phyloP scores from a whole-genome alignment of 1,284 basidiomycete species.

The Inonotus obliquus region DNA sequence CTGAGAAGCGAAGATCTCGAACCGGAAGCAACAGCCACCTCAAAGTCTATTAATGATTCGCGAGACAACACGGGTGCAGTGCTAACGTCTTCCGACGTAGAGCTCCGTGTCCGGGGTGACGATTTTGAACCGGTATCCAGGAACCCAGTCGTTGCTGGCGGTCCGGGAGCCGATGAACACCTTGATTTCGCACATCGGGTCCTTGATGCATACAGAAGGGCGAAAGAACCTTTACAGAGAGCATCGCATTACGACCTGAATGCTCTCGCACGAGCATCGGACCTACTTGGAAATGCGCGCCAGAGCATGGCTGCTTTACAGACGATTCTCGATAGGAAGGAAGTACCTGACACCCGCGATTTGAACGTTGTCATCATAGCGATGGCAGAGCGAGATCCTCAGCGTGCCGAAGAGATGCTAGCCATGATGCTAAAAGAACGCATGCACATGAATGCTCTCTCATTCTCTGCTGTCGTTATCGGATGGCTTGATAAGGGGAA shows the following conservation, averaged over 20 bases:
- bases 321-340: constrained; percentile 40
- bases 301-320: constrained; percentile 47
- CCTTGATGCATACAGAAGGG: constrained; percentile 37
- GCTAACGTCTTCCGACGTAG: neutral
- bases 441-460: constrained; percentile 45
- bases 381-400: constrained; percentile 46
- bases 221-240: constrained; percentile 41
- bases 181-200: constrained; percentile 41
- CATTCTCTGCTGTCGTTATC: constrained; percentile 58
- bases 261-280: constrained; percentile 55
- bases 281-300: constrained; percentile 46
- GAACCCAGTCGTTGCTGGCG: constrained; percentile 17
- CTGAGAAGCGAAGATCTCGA: neutral
- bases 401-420: constrained; percentile 42
- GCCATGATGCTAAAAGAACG: constrained; percentile 42
- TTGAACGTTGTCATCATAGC: constrained; percentile 56
- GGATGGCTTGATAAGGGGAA: constrained; percentile 45
- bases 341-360: constrained; percentile 57
- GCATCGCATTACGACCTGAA: constrained; percentile 51
- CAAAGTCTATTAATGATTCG: neutral
- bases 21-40: neutral
- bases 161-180: constrained; percentile 25
- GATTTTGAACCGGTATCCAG: constrained; percentile 15
- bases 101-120: neutral
- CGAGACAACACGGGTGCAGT: neutral